Evolutionary conservation across 2,329 filamentous ascomycete genomes (phyloP).

Genomic region (Diaporthe vexans): DNA sequence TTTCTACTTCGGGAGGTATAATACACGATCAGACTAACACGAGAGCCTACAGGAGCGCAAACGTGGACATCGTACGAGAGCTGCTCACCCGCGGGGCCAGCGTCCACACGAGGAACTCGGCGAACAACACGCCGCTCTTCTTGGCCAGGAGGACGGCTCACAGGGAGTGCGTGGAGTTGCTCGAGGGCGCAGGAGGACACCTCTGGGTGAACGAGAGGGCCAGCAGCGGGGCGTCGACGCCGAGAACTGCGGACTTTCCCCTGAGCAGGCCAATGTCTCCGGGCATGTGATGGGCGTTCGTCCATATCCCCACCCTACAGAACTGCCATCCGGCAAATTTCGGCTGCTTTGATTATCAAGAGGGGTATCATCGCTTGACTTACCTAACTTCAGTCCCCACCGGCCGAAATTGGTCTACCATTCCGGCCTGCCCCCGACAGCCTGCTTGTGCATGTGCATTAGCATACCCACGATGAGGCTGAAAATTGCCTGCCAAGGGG

Average conservation of each 20-base stretch:
- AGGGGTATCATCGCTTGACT: background rate
- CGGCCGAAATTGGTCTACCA: no score
- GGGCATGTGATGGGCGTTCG: slow-evolving; percentile 23
- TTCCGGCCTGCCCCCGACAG: background rate
- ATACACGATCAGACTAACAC: background rate
- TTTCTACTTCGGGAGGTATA: background rate
- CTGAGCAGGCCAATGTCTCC: slow-evolving; percentile 39
- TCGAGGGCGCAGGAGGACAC: slow-evolving; percentile 72
- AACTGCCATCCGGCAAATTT: background rate
- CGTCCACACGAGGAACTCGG: slow-evolving; percentile 75
- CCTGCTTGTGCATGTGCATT: background rate
- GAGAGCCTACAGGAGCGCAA: slow-evolving; percentile 54
- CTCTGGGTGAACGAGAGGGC: slow-evolving; percentile 66
- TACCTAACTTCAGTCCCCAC: background rate
- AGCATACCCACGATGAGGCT: background rate
- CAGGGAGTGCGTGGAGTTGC: slow-evolving; percentile 64
- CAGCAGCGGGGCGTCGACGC: slow-evolving; percentile 37
- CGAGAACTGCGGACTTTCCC: slow-evolving; percentile 31
- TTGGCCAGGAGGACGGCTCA: slow-evolving; percentile 72
- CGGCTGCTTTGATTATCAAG: background rate
- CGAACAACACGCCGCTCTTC: slow-evolving; percentile 76
- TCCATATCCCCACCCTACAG: background rate
- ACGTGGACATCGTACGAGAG: slow-evolving; percentile 67
- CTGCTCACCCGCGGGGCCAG: slow-evolving; percentile 74
- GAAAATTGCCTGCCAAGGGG: background rate